phyloP scores from a whole-genome alignment of 305 asterid genomes.

The Fraxinus xanthoxyloides region DNA sequence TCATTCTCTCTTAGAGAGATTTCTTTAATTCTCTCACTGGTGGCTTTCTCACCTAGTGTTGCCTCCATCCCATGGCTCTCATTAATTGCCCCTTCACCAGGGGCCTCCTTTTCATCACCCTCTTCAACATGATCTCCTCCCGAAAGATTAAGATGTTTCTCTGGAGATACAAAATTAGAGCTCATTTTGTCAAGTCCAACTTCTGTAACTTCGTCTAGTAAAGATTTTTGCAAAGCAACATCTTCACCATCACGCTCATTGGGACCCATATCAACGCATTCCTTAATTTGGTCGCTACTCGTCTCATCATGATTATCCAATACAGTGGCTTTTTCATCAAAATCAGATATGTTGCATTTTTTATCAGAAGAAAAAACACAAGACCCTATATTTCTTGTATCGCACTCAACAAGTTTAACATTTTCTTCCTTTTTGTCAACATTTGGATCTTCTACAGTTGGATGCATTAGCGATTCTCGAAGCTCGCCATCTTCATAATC shows the following conservation, averaged over 20 bases:
- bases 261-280: constrained; percentile 22
- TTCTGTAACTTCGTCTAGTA: constrained; percentile 33
- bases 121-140: constrained; percentile 30
- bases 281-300: constrained; percentile 28
- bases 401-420: constrained; percentile 22
- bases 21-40: constrained; percentile 34
- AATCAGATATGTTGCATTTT: constrained; percentile 21
- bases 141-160: constrained; percentile 26
- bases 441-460: constrained; percentile 30
- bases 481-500: constrained; percentile 92
- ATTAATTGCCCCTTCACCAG: constrained; percentile 29
- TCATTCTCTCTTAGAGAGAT: constrained; percentile 31
- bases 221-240: constrained; percentile 22
- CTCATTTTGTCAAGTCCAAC: constrained; percentile 11
- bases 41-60: constrained; percentile 36
- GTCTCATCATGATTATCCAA: constrained; percentile 28
- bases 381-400: constrained; percentile 25
- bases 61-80: constrained; percentile 30
- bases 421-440: constrained; percentile 28
- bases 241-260: constrained; percentile 32
- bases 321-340: constrained; percentile 28
- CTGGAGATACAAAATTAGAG: constrained; percentile 16
- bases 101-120: constrained; percentile 31
- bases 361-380: constrained; percentile 30
- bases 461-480: constrained; percentile 47